phyloP scores from a whole-genome alignment of 495 filamentous ascomycete genomes.

The Astrothelium subdiscretum region DNA sequence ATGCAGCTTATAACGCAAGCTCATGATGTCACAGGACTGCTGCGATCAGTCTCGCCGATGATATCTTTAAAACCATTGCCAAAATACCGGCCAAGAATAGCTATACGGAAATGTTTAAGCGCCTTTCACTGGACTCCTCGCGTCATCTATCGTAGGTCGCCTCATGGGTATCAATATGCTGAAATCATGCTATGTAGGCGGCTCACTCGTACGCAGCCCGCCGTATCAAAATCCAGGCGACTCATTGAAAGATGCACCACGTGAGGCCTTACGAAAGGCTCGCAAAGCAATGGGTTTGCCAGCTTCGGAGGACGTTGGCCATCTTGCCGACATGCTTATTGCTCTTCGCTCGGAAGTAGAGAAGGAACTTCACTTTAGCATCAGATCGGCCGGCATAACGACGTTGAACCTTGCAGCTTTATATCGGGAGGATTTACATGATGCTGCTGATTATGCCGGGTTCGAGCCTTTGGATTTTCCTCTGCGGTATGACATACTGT shows the following conservation, averaged over 20 bases:
- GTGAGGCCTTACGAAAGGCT: not conserved
- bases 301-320: not conserved
- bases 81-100: not conserved
- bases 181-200: not conserved
- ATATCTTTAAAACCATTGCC: not conserved
- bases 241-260: not conserved
- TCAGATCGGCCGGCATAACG: not conserved
- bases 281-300: not conserved
- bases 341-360: not conserved
- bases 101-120: not conserved
- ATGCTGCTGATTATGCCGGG: not conserved
- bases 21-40: not conserved
- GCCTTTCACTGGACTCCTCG: not conserved
- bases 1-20: not conserved
- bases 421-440: not conserved
- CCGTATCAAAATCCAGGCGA: not conserved
- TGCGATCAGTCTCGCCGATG: not conserved
- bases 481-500: not conserved
- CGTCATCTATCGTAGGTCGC: not conserved
- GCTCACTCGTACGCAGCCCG: not conserved
- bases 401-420: not conserved
- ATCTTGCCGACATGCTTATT: not conserved
- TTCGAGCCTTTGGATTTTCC: not conserved
- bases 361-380: not conserved
- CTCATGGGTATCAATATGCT: not conserved